phyloP scores from a whole-genome alignment of 2,329 filamentous ascomycete species.

The Colletotrichum spaethianum region DNA sequence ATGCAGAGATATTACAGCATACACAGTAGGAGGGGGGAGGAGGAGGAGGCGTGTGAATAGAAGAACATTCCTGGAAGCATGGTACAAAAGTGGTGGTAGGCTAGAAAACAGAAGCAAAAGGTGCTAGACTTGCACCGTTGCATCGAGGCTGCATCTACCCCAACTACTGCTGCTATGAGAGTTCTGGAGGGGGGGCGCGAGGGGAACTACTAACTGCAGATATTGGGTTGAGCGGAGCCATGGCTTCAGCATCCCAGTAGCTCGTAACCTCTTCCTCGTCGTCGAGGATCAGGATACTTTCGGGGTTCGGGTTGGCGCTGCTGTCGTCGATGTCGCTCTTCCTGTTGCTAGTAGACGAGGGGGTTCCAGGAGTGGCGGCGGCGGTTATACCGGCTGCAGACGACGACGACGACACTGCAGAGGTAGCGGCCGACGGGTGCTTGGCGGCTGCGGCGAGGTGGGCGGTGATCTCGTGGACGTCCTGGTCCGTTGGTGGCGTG shows the following conservation, averaged over 20 bases:
- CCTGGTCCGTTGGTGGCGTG: constrained; percentile 38
- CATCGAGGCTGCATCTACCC: constrained; percentile 10
- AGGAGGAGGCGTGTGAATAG: constrained; percentile 27
- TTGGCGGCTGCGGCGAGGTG: constrained; percentile 41
- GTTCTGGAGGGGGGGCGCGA: neutral
- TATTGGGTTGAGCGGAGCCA: constrained; percentile 68
- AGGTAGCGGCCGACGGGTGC: constrained; percentile 33
- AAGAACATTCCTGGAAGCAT: neutral
- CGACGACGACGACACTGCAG: constrained; percentile 8
- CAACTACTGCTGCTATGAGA: constrained; percentile 4
- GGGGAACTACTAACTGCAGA: constrained; percentile 64
- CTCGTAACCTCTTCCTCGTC: constrained; percentile 56
- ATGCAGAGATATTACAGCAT: constrained; percentile 1
- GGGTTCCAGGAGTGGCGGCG: constrained; percentile 29
- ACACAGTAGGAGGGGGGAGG: neutral
- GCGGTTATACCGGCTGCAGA: constrained; percentile 20
- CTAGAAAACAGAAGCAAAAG: neutral
- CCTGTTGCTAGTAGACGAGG: constrained; percentile 28
- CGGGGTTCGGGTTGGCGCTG: constrained; percentile 1
- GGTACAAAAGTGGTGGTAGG: constrained; percentile 16
- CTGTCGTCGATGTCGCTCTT: constrained; percentile 34
- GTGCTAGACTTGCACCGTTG: constrained; percentile 1
- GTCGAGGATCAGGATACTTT: constrained; percentile 29
- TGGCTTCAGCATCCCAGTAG: constrained; percentile 71
- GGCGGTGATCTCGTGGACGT: constrained; percentile 41